These are phyloP conservation scores for Pythium graminicola DNA, from an alignment of 352 stramenopile genomes.

Conservation along the genomic window DNA sequence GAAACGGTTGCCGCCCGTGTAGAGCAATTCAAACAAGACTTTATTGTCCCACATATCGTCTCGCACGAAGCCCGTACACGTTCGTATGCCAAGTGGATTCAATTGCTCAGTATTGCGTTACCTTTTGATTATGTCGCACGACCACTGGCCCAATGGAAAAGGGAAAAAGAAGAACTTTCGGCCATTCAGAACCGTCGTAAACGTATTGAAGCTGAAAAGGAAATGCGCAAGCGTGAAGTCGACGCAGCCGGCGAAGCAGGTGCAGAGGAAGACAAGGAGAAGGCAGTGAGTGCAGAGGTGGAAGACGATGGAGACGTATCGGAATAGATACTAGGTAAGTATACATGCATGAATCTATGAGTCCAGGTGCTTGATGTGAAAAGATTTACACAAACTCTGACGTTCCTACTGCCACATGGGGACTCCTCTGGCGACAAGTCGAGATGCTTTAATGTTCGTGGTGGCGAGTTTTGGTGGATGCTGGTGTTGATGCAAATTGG, in stretches of 20 bases:
- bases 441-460: no score
- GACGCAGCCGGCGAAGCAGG: not conserved
- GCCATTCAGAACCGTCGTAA: slow-evolving; percentile 19
- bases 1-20: slow-evolving; percentile 38
- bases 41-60: slow-evolving; percentile 83
- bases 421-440: no score
- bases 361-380: no score
- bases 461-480: no score
- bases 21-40: slow-evolving; percentile 70
- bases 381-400: no score
- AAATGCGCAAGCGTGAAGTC: slow-evolving; percentile 17
- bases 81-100: slow-evolving; percentile 79
- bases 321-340: no score
- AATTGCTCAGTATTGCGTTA: slow-evolving; percentile 54
- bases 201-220: slow-evolving; percentile 22
- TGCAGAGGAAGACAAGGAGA: not conserved
- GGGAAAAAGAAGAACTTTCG: slow-evolving; percentile 57
- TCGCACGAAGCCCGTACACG: slow-evolving; percentile 65
- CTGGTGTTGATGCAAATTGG: no score
- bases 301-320: slow-evolving; percentile 9
- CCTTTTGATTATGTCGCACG: slow-evolving; percentile 65
- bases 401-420: no score
- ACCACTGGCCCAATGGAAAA: slow-evolving; percentile 62
- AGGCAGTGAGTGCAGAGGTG: not conserved
- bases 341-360: no score